Conservation (phyloP, 495 filamentous ascomycete species). For the Hypoxylon lenormandii region DNA sequence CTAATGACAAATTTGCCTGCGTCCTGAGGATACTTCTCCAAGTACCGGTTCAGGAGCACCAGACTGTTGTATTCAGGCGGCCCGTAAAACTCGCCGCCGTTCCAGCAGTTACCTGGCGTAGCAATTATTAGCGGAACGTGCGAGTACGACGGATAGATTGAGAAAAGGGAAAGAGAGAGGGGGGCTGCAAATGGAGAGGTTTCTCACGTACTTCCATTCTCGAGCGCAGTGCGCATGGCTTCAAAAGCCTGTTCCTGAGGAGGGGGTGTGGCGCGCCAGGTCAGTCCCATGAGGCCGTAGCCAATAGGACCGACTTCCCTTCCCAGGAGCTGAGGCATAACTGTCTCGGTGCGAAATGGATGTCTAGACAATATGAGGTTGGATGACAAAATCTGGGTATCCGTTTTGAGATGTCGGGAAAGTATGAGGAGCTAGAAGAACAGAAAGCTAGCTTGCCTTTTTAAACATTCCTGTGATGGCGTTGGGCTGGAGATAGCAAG, state of each 20-base stretch:
- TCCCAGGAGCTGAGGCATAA: slow-evolving; percentile 63
- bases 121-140: background rate
- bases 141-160: background rate
- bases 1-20: slow-evolving; percentile 72
- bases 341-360: background rate
- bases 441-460: background rate
- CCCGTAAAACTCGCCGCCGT: slow-evolving; percentile 83
- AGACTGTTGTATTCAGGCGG: slow-evolving; percentile 74
- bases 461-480: background rate
- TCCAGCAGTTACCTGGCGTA: slow-evolving; percentile 72
- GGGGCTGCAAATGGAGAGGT: background rate
- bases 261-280: slow-evolving; percentile 72
- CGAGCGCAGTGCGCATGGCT: slow-evolving; percentile 74
- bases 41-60: slow-evolving; percentile 71
- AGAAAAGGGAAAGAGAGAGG: background rate
- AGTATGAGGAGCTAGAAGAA: background rate
- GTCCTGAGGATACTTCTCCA: slow-evolving; percentile 74
- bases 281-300: slow-evolving; percentile 75
- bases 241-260: slow-evolving; percentile 73
- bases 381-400: background rate
- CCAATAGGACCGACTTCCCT: slow-evolving; percentile 67
- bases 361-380: background rate
- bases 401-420: background rate
- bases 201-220: slow-evolving; percentile 58
- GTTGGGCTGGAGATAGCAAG: too few relatives aligned